These are phyloP conservation scores for Penicillium sp. DNA, from an alignment of 2,329 filamentous ascomycete species.

Conservation along the genomic window DNA sequence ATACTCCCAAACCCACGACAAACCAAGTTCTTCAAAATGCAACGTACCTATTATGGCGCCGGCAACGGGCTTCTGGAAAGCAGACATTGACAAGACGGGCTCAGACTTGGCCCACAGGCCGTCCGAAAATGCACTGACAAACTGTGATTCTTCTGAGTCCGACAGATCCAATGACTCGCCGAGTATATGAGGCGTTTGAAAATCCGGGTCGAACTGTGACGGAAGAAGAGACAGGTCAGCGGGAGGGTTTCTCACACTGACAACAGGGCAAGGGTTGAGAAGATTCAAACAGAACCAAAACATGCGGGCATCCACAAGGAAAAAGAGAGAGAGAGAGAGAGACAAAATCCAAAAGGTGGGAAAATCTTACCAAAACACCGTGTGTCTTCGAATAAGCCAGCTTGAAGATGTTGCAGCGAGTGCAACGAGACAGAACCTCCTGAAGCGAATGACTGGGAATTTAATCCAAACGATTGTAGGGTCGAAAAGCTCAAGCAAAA, in stretches of 20 bases:
- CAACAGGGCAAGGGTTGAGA: constrained; percentile 11
- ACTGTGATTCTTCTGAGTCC: constrained; percentile 47
- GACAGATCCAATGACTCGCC: constrained; percentile 50
- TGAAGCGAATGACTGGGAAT: constrained; percentile 50
- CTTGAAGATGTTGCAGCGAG: constrained; percentile 49
- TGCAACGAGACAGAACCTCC: constrained; percentile 44
- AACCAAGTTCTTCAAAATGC: background rate
- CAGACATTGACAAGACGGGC: constrained; percentile 74
- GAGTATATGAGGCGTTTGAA: constrained; percentile 49
- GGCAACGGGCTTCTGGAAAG: constrained; percentile 73
- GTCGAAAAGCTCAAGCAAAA: constrained; percentile 33
- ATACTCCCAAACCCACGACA: background rate
- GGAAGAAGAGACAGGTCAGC: constrained; percentile 19
- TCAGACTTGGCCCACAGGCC: constrained; percentile 58
- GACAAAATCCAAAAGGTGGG: constrained; percentile 18
- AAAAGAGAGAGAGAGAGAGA: constrained; percentile 19
- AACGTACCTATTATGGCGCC: constrained; percentile 79
- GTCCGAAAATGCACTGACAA: constrained; percentile 48
- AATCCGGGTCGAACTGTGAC: constrained; percentile 44
- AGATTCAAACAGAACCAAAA: constrained; percentile 23
- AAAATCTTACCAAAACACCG: constrained; percentile 45
- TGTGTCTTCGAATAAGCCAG: constrained; percentile 51
- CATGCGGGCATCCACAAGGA: constrained; percentile 28
- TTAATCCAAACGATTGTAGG: constrained; percentile 42
- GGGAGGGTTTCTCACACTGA: constrained; percentile 9